Percentiles rank a stretch among this genome's conserved stretches.
phyloP scores from a whole-genome alignment of 129 eudicot species.

The Smallanthus sonchifolius region DNA sequence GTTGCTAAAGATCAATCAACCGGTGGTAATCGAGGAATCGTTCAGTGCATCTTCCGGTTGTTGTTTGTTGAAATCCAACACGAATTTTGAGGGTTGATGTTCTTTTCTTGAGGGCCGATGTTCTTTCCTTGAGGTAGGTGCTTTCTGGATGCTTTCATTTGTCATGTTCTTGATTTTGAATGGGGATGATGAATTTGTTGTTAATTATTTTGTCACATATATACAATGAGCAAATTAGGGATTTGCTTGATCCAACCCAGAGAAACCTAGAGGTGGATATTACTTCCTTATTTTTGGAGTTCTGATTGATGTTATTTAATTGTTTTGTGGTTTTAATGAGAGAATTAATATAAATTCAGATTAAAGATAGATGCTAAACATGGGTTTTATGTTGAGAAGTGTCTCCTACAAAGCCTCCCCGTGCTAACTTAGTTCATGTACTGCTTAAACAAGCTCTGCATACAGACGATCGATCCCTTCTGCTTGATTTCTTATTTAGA shows the following conservation, averaged over 20 bases:
- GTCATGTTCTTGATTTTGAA: neutral
- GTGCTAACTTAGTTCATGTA: conserved; percentile 85
- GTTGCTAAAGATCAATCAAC: conserved; percentile 35
- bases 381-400: no score
- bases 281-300: neutral
- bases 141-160: neutral
- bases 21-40: conserved; percentile 70
- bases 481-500: conserved; percentile 77
- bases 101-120: conserved; percentile 42
- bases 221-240: conserved; percentile 83
- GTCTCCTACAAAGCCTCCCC: conserved; percentile 57
- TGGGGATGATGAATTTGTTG: neutral
- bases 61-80: neutral
- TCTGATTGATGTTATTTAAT: neutral
- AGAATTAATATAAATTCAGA: conserved; percentile 41
- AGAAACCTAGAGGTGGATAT: conserved; percentile 68
- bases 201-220: conserved; percentile 45
- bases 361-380: conserved; percentile 38
- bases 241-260: conserved; percentile 89
- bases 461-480: conserved; percentile 84
- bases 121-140: conserved; percentile 88
- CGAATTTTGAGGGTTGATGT: no score
- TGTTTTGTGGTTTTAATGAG: conserved; percentile 12
- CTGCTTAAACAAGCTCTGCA: conserved; percentile 87
- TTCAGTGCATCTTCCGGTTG: conserved; percentile 78